phyloP scores from a whole-genome alignment of 306 rosid genomes.

The Amphicarpaea edgeworthii region DNA sequence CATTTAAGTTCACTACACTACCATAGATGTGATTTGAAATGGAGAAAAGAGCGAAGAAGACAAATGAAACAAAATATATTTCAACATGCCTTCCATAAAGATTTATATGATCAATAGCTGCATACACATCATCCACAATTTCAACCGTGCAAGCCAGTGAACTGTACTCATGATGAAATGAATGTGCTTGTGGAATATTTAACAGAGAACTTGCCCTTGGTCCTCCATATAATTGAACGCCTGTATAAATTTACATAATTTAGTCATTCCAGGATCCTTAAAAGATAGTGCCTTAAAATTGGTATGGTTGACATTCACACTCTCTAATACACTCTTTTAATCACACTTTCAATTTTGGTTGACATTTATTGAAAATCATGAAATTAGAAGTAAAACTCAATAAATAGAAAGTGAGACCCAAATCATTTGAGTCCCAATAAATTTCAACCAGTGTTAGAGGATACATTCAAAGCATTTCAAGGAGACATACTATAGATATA shows the following conservation, averaged over 20 bases:
- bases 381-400: not conserved
- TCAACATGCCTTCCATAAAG: constrained; percentile 79
- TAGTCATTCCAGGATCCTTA: constrained; percentile 29
- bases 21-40: constrained; percentile 13
- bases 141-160: constrained; percentile 93
- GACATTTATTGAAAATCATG: not conserved
- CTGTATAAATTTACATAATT: constrained; percentile 54
- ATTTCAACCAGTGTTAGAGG: not conserved
- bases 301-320: not conserved
- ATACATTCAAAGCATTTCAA: not conserved
- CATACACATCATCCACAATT: constrained; percentile 79
- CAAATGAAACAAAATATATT: constrained; percentile 36
- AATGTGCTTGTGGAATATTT: constrained; percentile 72
- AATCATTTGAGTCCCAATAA: not conserved
- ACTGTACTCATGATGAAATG: constrained; percentile 91
- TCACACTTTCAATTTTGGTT: not conserved
- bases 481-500: not conserved
- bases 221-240: constrained; percentile 88
- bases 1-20: not conserved
- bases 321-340: not conserved
- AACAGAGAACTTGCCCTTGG: constrained; percentile 76
- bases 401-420: not conserved
- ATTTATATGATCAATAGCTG: constrained; percentile 89
- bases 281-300: not conserved
- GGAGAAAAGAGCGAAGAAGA: constrained; percentile 2